A percentile compares a stretch with the other conserved stretches of the same genome.
These are phyloP conservation scores for Begonia peltatifolia DNA, from an alignment of 306 rosid genomes.

Conservation along the genomic window DNA sequence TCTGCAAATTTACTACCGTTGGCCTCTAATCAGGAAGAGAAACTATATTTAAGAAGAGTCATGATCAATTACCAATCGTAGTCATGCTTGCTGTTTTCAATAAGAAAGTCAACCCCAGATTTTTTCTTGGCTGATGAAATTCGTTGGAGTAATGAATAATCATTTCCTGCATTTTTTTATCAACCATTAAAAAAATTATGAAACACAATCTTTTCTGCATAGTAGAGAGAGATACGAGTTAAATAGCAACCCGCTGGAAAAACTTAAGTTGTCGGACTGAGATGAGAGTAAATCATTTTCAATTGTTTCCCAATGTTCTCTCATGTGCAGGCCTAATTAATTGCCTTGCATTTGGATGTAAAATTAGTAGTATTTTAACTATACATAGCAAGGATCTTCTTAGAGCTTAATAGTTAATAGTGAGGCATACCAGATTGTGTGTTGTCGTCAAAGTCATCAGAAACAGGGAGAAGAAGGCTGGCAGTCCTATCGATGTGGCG, in stretches of 20 bases:
- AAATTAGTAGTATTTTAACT: not conserved
- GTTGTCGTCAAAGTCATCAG: conserved; percentile 33
- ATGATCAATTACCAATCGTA: conserved; percentile 43
- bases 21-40: too few species aligned
- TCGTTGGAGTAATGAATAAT: conserved; percentile 25
- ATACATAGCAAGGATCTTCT: not conserved
- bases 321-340: too few species aligned
- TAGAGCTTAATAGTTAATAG: not conserved
- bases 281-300: too few species aligned
- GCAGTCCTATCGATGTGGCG: conserved; percentile 25
- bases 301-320: too few species aligned
- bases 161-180: conserved; percentile 22
- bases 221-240: not conserved
- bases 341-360: not conserved
- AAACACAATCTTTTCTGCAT: not conserved
- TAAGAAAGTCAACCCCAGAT: conserved; percentile 25
- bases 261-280: too few species aligned
- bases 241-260: not conserved
- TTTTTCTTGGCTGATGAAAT: conserved; percentile 52
- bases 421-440: not conserved
- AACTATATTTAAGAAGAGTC: not conserved
- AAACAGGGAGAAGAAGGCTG: conserved; percentile 37
- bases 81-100: conserved; percentile 43
- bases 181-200: not conserved
- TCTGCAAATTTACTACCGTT: too few species aligned